phyloP scores from a whole-genome alignment of 2,329 filamentous ascomycete species.

The Trichophyton equinum region DNA sequence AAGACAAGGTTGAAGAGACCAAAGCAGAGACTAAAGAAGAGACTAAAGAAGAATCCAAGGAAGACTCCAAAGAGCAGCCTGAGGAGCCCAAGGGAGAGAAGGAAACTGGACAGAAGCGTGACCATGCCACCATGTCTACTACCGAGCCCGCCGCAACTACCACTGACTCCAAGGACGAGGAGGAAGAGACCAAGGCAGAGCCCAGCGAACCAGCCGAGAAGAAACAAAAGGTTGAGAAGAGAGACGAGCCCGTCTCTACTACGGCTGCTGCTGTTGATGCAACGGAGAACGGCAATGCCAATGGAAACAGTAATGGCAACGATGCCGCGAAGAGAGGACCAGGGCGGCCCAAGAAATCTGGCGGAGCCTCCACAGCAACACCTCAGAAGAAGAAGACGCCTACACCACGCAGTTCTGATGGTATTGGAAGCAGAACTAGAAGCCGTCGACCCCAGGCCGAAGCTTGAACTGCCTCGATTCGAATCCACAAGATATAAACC shows the following conservation, averaged over 20 bases:
- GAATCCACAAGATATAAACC: background rate
- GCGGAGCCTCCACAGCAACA: background rate
- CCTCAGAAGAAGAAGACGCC: conserved; percentile 10
- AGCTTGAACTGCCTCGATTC: background rate
- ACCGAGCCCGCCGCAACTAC: background rate
- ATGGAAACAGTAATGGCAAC: conserved; percentile 12
- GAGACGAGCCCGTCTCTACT: conserved; percentile 13
- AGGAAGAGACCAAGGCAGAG: conserved; percentile 4
- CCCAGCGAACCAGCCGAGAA: conserved; percentile 21
- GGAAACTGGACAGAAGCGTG: conserved; percentile 19
- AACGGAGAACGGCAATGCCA: conserved; percentile 4
- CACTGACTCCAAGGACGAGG: background rate
- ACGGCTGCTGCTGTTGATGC: background rate
- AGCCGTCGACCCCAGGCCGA: conserved; percentile 25
- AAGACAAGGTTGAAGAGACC: background rate
- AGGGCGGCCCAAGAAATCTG: conserved; percentile 22
- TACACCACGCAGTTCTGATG: conserved; percentile 17
- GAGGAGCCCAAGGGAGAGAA: background rate
- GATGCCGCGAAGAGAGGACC: conserved; percentile 21
- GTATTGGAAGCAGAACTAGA: conserved; percentile 29
- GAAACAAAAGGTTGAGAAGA: conserved; percentile 23
- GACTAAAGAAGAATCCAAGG: background rate
- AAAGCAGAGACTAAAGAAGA: background rate
- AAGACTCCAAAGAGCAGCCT: background rate
- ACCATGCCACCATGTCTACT: conserved; percentile 12